A percentile compares a stretch with the other conserved stretches of the same genome.
Evolutionary conservation across 352 stramenopile species (phyloP).

Genomic region (Lagenidium sp.): DNA sequence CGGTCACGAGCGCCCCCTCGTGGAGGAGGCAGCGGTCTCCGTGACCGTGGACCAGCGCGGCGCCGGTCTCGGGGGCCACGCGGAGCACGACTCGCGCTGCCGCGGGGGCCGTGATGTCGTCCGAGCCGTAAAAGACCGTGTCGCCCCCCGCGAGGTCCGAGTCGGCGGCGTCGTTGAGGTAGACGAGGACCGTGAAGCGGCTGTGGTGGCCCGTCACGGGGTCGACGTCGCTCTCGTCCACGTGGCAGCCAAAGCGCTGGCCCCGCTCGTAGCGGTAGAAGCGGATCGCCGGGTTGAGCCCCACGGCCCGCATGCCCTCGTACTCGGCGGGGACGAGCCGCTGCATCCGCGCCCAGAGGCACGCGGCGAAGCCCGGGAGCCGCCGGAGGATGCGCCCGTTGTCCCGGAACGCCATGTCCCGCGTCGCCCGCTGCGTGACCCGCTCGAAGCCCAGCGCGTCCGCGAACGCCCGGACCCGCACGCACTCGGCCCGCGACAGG

Average conservation of each 20-base stretch:
- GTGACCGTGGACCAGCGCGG: slow-evolving; percentile 62
- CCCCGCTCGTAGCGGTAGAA: slow-evolving; percentile 69
- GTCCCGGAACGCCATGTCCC: slow-evolving; percentile 63
- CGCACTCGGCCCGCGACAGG: slow-evolving; percentile 50
- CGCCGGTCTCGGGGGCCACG: slow-evolving; percentile 55
- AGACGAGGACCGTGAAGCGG: slow-evolving; percentile 77
- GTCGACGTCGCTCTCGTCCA: slow-evolving; percentile 82
- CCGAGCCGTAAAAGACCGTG: slow-evolving; percentile 69
- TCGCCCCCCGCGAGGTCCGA: slow-evolving; percentile 55
- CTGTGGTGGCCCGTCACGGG: slow-evolving; percentile 56
- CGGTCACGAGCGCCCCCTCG: slow-evolving; percentile 53
- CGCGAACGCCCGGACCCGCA: slow-evolving; percentile 48
- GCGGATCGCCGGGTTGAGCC: slow-evolving; percentile 60
- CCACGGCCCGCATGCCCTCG: slow-evolving; percentile 52
- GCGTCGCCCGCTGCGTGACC: slow-evolving; percentile 58
- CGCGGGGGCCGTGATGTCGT: slow-evolving; percentile 27
- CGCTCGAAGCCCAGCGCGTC: slow-evolving; percentile 45
- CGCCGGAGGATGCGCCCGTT: slow-evolving; percentile 64
- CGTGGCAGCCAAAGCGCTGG: slow-evolving; percentile 71
- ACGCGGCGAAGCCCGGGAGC: slow-evolving; percentile 47
- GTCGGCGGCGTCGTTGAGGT: slow-evolving; percentile 67
- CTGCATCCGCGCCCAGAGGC: slow-evolving; percentile 56
- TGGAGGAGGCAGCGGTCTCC: slow-evolving; percentile 69
- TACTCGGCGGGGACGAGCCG: slow-evolving; percentile 43
- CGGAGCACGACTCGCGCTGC: slow-evolving; percentile 41